phyloP scores from a whole-genome alignment of 352 stramenopile species.

The Phytophthora tubulina region DNA sequence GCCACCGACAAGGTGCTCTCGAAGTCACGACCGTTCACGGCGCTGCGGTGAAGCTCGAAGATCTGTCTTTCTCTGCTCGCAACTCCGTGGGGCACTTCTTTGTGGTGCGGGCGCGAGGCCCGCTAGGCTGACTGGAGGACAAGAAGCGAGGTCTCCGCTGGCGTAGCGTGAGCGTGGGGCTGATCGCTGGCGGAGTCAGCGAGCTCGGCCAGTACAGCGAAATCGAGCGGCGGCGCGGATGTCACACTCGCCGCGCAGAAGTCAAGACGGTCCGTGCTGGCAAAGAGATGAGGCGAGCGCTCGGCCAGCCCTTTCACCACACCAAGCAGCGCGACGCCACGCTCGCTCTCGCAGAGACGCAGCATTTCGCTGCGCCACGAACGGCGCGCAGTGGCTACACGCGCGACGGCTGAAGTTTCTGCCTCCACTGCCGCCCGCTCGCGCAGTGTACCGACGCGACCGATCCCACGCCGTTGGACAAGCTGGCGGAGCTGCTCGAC shows the following conservation, averaged over 20 bases:
- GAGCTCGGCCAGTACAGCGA: slow-evolving; percentile 3
- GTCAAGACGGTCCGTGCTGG: slow-evolving; percentile 20
- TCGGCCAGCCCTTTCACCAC: slow-evolving; percentile 19
- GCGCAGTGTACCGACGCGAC: background rate
- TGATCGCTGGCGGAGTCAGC: background rate
- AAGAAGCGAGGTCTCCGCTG: background rate
- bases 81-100: slow-evolving; percentile 28
- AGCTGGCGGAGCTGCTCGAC: too few relatives aligned
- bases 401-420: too few relatives aligned
- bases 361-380: slow-evolving; percentile 14
- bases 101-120: slow-evolving; percentile 6
- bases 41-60: background rate
- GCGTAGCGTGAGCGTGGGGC: too few relatives aligned
- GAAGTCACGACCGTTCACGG: slow-evolving; percentile 10
- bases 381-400: slow-evolving; percentile 7
- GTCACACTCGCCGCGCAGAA: slow-evolving; percentile 10
- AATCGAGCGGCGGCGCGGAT: background rate
- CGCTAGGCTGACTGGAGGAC: slow-evolving; percentile 5
- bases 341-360: slow-evolving; percentile 11
- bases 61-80: slow-evolving; percentile 23
- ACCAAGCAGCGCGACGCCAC: slow-evolving; percentile 16
- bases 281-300: slow-evolving; percentile 17
- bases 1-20: background rate
- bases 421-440: background rate
- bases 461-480: background rate